Evolutionary conservation across 2,329 filamentous ascomycete species (phyloP).

Genomic region (Plenodomus lindquistii): DNA sequence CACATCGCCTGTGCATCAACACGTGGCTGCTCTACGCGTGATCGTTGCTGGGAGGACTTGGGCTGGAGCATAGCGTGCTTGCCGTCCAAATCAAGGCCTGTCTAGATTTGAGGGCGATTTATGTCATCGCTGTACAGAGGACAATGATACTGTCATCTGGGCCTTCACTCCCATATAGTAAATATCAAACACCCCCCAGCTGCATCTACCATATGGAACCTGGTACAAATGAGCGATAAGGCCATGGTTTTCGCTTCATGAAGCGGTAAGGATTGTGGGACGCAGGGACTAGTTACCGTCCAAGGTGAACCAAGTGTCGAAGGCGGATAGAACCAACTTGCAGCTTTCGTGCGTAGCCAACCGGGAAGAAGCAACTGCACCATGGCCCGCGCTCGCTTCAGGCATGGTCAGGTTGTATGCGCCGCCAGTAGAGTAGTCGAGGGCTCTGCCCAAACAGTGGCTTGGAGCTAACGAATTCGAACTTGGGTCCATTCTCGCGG

Average conservation of each 20-base stretch:
- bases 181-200: too few species aligned
- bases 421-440: constrained; percentile 7
- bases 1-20: constrained; percentile 1
- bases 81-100: too few species aligned
- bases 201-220: too few species aligned
- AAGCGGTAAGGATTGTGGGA: background rate
- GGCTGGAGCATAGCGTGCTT: too few species aligned
- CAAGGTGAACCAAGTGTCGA: constrained; percentile 2
- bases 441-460: constrained; percentile 6
- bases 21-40: constrained; percentile 9
- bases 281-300: constrained; percentile 1
- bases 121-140: too few species aligned
- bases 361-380: constrained; percentile 16
- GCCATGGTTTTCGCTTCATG: background rate
- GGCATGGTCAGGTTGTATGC: constrained; percentile 9
- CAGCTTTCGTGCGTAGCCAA: background rate
- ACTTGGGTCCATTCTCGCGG: background rate
- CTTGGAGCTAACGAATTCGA: constrained; percentile 1
- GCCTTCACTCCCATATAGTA: too few species aligned
- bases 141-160: too few species aligned
- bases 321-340: background rate
- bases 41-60: too few species aligned
- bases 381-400: background rate
- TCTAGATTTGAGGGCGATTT: too few species aligned
- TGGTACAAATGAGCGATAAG: too few species aligned